Evolutionary conservation across 2,329 filamentous ascomycete genomes (phyloP), one percentile per base, ranked within the genome.

Genomic region (Xylaria sp.): DNA sequence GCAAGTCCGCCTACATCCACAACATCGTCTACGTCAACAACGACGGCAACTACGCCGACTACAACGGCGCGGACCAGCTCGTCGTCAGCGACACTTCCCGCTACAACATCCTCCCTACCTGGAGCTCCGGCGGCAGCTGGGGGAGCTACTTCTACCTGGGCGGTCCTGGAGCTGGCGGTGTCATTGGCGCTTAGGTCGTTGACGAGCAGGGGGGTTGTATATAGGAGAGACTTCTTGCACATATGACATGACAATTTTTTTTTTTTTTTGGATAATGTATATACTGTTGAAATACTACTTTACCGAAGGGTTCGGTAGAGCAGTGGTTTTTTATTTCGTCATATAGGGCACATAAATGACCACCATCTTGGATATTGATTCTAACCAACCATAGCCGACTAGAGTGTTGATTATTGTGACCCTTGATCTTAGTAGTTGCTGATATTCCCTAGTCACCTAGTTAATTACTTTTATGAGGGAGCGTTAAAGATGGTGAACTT

Each of bases 141-240:
- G 68, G 68, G 0, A 70, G 66, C 56, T 69, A 64, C 57, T 64
- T 70, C 49, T 70, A 64, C 57, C 63, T 70, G 11, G 68, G 68
- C 22, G 68, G 68, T 1, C 68, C 68, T 11, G 68, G 68, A 20
- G 68, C 68, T 3, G 68, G 68, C 9, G 68, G 68, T 17, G 10
- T 45, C 13, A 63, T 68, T 5, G 60, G 56, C n/a, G 68, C 65
- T 25, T 69, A 68, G 20, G 10, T 36, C 17, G 33, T 22, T 20
- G 54, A 1, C 13, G 33, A 13, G 9, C 17, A 22, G 27, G 7
- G 20, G 31, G n/a, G 6, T 11, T 55, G 53, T 31, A 42, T 55
- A 60, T 60, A 60, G 57, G 57, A 29, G 45, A 38, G 38, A 27
- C 39, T 31, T 57, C 31, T 58, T 58, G 27, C 22, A 49, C 20